Conservation (phyloP, 495 filamentous ascomycete species). For the Hypoxylon subgilvum region DNA sequence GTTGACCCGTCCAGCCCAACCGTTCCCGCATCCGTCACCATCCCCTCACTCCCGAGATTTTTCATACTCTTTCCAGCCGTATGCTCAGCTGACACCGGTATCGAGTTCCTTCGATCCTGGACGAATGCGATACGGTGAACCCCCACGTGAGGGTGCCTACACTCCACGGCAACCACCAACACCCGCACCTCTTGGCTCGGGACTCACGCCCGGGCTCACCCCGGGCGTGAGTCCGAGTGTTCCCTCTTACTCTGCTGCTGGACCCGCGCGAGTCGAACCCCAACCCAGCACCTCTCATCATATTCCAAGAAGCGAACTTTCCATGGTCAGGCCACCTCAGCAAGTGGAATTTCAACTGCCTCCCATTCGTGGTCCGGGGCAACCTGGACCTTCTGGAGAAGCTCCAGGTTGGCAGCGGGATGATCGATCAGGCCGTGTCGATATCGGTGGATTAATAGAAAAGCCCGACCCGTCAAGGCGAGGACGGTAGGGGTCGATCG, state of each 20-base stretch:
- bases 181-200: slow-evolving; percentile 41
- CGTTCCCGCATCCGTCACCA: slow-evolving; percentile 51
- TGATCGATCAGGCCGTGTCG: slow-evolving; percentile 55
- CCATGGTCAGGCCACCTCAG: slow-evolving; percentile 42
- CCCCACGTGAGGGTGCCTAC: slow-evolving; percentile 40
- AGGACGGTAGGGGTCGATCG: slow-evolving; percentile 29
- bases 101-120: slow-evolving; percentile 51
- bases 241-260: slow-evolving; percentile 46
- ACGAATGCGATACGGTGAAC: slow-evolving; percentile 46
- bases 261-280: slow-evolving; percentile 48
- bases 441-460: slow-evolving; percentile 62
- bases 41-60: slow-evolving; percentile 56
- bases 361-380: slow-evolving; percentile 56
- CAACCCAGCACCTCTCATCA: slow-evolving; percentile 48
- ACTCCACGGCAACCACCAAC: slow-evolving; percentile 44
- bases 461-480: slow-evolving; percentile 44
- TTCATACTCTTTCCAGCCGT: slow-evolving; percentile 51
- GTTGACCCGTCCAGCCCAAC: slow-evolving; percentile 42
- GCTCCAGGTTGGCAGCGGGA: slow-evolving; percentile 46
- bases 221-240: slow-evolving; percentile 39
- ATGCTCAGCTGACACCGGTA: slow-evolving; percentile 50
- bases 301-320: slow-evolving; percentile 53
- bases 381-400: slow-evolving; percentile 43
- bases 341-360: slow-evolving; percentile 57
- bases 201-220: slow-evolving; percentile 35